Conservation (phyloP, 129 eudicot species). For the Ambrosia trifida region DNA sequence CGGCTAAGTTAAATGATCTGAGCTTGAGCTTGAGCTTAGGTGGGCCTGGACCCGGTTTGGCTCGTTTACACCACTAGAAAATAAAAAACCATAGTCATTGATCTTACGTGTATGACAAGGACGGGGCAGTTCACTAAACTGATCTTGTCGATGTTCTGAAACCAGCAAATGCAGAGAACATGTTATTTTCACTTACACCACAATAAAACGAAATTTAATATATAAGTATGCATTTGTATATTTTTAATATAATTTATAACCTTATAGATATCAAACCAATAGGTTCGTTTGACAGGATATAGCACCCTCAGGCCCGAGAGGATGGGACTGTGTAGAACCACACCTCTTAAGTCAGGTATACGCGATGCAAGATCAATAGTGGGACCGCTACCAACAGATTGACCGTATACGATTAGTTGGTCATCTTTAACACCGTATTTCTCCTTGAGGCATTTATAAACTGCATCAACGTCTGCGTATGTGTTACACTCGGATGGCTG, state of each 20-base stretch:
- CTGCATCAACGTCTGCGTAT: slow-evolving; percentile 93
- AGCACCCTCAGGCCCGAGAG: slow-evolving; percentile 84
- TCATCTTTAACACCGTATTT: slow-evolving; percentile 82
- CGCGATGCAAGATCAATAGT: slow-evolving; percentile 90
- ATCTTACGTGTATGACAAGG: slow-evolving; percentile 78
- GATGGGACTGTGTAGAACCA: slow-evolving; percentile 91
- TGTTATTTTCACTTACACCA: slow-evolving; percentile 14
- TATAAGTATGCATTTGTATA: not conserved
- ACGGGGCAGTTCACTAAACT: slow-evolving; percentile 74
- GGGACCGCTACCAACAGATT: slow-evolving; percentile 97
- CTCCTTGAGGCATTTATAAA: slow-evolving; percentile 92
- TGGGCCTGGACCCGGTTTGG: too few relatives aligned
- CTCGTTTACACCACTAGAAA: not conserved
- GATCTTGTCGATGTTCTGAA: slow-evolving; percentile 86
- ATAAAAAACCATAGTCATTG: slow-evolving; percentile 32
- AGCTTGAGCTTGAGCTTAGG: too few relatives aligned
- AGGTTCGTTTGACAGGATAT: slow-evolving; percentile 82
- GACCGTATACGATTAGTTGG: slow-evolving; percentile 77
- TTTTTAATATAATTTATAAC: slow-evolving; percentile 53
- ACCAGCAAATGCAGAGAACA: slow-evolving; percentile 6
- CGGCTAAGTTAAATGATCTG: too few relatives aligned
- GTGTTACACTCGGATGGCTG: slow-evolving; percentile 96
- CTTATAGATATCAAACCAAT: slow-evolving; percentile 96
- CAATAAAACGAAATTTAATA: not conserved
- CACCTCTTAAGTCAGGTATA: slow-evolving; percentile 79